These are phyloP conservation scores for Termitomyces sp. DNA, from an alignment of 768 basidiomycete species.

Conservation along the genomic window DNA sequence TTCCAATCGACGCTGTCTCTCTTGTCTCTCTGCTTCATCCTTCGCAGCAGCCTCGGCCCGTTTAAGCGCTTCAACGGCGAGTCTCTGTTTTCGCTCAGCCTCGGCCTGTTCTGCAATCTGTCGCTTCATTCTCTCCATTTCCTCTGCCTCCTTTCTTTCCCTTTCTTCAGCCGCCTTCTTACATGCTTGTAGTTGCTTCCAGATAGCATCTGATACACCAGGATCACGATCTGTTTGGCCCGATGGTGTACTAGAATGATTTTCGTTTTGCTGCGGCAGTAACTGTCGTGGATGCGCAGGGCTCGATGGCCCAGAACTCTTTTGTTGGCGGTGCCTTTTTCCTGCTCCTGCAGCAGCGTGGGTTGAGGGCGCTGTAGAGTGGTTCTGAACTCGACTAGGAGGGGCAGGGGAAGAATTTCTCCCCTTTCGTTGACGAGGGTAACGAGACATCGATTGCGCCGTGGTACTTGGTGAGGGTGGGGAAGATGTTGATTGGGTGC, in stretches of 20 bases:
- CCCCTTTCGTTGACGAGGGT: not conserved
- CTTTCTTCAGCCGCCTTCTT: conserved; percentile 26
- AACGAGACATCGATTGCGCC: not conserved
- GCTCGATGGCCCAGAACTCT: not conserved
- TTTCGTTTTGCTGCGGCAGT: not conserved
- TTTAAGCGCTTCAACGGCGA: conserved; percentile 16
- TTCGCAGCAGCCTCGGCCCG: conserved; percentile 12
- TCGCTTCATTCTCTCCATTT: conserved; percentile 13
- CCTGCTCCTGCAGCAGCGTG: not conserved
- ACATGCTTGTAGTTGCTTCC: conserved; percentile 45
- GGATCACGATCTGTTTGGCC: conserved; percentile 32
- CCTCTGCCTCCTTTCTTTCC: not conserved
- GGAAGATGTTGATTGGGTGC: not conserved
- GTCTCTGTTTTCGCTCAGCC: conserved; percentile 17
- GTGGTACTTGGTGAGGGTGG: not conserved
- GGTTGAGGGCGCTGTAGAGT: not conserved
- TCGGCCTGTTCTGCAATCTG: conserved; percentile 17
- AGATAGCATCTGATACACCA: conserved; percentile 49
- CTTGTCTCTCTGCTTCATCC: conserved; percentile 23
- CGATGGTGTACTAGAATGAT: not conserved
- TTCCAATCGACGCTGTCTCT: conserved; percentile 26
- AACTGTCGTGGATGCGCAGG: not conserved
- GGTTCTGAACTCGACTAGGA: not conserved
- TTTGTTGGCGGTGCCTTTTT: not conserved
- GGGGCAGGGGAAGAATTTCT: not conserved